Percentiles rank a stretch among this genome's conserved stretches.
Conservation (phyloP, 768 basidiomycete genomes). For the Suillus placidus region DNA sequence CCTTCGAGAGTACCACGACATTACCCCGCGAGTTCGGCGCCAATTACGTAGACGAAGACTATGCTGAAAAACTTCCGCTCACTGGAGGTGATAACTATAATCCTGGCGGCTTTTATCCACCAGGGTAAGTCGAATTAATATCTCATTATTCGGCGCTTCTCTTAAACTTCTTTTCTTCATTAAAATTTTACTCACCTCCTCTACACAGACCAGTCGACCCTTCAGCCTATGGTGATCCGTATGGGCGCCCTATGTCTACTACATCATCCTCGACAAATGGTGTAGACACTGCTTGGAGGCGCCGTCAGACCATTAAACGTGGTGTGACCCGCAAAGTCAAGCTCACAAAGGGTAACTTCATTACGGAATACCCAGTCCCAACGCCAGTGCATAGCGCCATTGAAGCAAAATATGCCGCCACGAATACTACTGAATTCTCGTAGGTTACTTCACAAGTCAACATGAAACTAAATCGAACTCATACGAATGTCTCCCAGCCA, state of each 20-base stretch:
- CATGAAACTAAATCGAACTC: neutral
- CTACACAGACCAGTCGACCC: constrained; percentile 53
- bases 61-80: constrained; percentile 75
- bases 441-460: constrained; percentile 41
- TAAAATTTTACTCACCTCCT: constrained; percentile 12
- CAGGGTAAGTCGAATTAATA: constrained; percentile 52
- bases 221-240: constrained; percentile 68
- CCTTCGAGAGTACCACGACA: constrained; percentile 60
- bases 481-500: constrained; percentile 44
- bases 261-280: constrained; percentile 59
- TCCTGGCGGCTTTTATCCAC: constrained; percentile 71
- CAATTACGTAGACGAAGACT: constrained; percentile 66
- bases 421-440: constrained; percentile 89
- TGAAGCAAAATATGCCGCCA: constrained; percentile 73
- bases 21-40: constrained; percentile 56
- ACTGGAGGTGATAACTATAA: constrained; percentile 57
- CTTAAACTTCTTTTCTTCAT: constrained; percentile 20
- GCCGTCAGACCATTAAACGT: constrained; percentile 89
- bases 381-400: constrained; percentile 82
- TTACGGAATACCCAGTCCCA: constrained; percentile 87
- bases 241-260: constrained; percentile 53
- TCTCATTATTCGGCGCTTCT: constrained; percentile 3
- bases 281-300: constrained; percentile 63
- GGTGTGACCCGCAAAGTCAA: constrained; percentile 94
- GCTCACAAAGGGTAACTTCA: constrained; percentile 91